Evolutionary conservation across 1,284 basidiomycete species (phyloP).

Genomic region (Uromyces viciae-fabae): DNA sequence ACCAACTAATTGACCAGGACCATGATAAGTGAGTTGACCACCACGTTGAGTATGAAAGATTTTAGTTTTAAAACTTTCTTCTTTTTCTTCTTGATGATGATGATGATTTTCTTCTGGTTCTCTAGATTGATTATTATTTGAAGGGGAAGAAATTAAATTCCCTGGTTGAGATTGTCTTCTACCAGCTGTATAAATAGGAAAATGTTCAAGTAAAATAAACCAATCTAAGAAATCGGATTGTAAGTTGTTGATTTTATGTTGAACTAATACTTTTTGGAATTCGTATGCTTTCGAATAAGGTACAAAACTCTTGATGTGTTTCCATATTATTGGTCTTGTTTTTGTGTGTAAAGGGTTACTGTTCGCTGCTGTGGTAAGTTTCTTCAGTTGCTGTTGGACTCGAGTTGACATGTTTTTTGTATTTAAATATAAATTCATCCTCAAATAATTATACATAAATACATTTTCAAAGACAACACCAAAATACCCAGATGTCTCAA

Average conservation of each 20-base stretch:
- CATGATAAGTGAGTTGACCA: slow-evolving; percentile 93
- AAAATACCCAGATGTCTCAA: too few relatives aligned
- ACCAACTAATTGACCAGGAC: slow-evolving; percentile 92
- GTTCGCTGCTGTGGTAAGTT: too few relatives aligned
- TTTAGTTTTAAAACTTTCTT: neutral
- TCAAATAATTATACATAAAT: too few relatives aligned
- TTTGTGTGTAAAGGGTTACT: too few relatives aligned
- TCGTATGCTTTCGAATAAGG: neutral
- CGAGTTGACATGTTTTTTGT: too few relatives aligned
- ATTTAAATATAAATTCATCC: too few relatives aligned
- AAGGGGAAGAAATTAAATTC: too few relatives aligned
- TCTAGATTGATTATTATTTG: too few relatives aligned
- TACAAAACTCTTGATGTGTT: slow-evolving; percentile 18
- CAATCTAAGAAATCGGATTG: slow-evolving; percentile 29
- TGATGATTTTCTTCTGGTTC: too few relatives aligned
- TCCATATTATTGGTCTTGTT: slow-evolving; percentile 32
- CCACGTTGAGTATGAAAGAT: slow-evolving; percentile 60
- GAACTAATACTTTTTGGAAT: slow-evolving; percentile 34
- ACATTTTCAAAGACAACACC: too few relatives aligned
- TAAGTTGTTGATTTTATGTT: slow-evolving; percentile 21
- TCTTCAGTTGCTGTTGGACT: too few relatives aligned
- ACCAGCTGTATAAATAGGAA: slow-evolving; percentile 37
- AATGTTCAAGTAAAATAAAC: slow-evolving; percentile 36
- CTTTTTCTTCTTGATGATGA: neutral
- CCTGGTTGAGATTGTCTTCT: slow-evolving; percentile 14